These are phyloP conservation scores for Colletotrichum sp. DNA, from an alignment of 2,329 filamentous ascomycete genomes.

Conservation along the genomic window DNA sequence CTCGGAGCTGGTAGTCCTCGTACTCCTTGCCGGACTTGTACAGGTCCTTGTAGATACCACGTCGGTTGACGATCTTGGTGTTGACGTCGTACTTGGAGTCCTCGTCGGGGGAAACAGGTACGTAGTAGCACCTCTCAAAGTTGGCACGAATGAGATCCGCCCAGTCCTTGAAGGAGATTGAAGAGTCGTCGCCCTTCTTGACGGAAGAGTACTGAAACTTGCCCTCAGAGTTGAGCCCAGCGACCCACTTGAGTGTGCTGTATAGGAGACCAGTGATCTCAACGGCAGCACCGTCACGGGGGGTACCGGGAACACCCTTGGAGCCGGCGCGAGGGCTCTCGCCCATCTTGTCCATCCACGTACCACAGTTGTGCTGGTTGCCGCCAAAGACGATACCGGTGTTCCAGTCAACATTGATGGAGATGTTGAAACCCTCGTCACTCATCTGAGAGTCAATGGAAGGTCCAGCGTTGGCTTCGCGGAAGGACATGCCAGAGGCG, in stretches of 20 bases:
- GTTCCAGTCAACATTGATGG: constrained; percentile 89
- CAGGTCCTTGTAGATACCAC: constrained; percentile 97
- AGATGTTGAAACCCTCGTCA: constrained; percentile 88
- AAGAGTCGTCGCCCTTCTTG: constrained; percentile 61
- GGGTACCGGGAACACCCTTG: constrained; percentile 95
- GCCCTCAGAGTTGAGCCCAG: constrained; percentile 68
- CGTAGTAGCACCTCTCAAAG: constrained; percentile 92
- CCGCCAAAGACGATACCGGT: constrained; percentile 93
- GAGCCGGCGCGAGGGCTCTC: constrained; percentile 89
- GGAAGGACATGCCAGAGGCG: constrained; percentile 87
- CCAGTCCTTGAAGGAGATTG: constrained; percentile 79
- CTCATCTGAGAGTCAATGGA: constrained; percentile 92
- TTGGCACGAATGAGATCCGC: constrained; percentile 78
- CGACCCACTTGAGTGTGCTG: constrained; percentile 85
- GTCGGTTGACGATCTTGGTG: constrained; percentile 78
- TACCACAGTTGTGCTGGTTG: constrained; percentile 93
- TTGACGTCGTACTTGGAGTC: constrained; percentile 84
- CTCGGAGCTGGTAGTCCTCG: constrained; percentile 94
- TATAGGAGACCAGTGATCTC: constrained; percentile 95
- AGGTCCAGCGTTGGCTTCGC: constrained; percentile 92
- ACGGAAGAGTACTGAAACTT: constrained; percentile 78
- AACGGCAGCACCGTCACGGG: constrained; percentile 91
- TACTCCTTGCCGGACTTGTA: constrained; percentile 95
- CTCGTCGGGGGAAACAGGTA: constrained; percentile 73
- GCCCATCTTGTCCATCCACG: constrained; percentile 99